Base-by-base conservation (phyloP, 2,329 filamentous ascomycete genomes). In the Neoscytalidium dimidiatum region DNA sequence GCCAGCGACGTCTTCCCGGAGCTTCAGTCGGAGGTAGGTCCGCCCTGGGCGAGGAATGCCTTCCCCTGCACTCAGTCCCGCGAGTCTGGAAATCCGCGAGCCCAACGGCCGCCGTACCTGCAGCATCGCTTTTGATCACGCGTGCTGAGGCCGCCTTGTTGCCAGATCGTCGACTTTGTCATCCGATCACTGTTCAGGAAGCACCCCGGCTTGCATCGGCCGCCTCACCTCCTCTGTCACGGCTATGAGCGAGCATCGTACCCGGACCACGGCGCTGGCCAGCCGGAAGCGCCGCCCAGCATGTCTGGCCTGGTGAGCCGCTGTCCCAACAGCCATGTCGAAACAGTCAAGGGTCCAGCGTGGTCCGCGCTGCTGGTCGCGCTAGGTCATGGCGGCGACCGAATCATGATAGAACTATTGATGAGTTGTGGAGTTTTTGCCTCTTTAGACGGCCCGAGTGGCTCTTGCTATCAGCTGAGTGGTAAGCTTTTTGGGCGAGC, bases 201-300 rank as follows among this genome's bases (percentile, higher is more conserved):
- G 69, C 79, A 82, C 33, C 74, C 74, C 21, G 71, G 76, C 29
- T 78, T 77, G 66, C 75, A 81, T 57, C 86, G 84, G 71, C 89
- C 90, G 1, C 85, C 86, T 58, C 92, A 97, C 78, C 72, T 97
- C 4, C 84, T 99, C 4, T 94, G 92, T 70, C 90, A 96, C 81
- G 94, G 94, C 26, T 96, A 89, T 71, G 87, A 90, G 70, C 86
- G 83, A 69, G 75, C 77, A 2, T 73, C 76, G 46, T 70, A 69
- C 52, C 68, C 70, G 35, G 72, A 70, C 23, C 67, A 69, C 41
- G 70, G 73, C 41, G 72, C 70, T 8, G 69, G 70, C 9, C 73
- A 76, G 3, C 70, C 74, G 51, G 73, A 75, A 51, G 73, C 77
- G 3, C 69, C 77, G 3, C 74, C 78, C 9, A 81, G 81, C 7